phyloP scores from a whole-genome alignment of 345 rosid genomes.

The Euclidium syriacum region DNA sequence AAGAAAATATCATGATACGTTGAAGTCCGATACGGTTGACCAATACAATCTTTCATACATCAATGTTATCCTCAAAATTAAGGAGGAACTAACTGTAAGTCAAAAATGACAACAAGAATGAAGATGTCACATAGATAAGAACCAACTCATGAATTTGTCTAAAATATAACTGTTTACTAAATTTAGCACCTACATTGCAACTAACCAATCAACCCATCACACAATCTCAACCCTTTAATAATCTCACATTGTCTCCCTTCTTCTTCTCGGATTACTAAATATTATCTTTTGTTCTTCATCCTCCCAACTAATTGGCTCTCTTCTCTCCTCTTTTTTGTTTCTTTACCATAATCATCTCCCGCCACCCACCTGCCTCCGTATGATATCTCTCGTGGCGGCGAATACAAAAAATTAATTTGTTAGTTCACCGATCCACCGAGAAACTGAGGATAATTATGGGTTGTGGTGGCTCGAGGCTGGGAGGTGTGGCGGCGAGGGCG shows the following conservation, averaged over 20 bases:
- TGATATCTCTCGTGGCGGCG: conserved; percentile 15
- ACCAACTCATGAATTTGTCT: conserved; percentile 24
- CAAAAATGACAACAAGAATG: conserved; percentile 16
- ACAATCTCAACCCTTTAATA: conserved; percentile 26
- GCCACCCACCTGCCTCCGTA: conserved; percentile 6
- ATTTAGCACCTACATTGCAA: conserved; percentile 19
- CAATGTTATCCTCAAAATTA: conserved; percentile 2
- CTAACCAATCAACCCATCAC: conserved; percentile 14
- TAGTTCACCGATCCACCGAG: neutral
- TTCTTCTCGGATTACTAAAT: conserved; percentile 3
- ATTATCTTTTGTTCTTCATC: conserved; percentile 7
- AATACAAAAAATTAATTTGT: neutral
- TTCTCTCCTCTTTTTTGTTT: neutral
- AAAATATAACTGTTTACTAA: conserved; percentile 15
- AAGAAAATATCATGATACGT: neutral
- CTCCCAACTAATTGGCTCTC: neutral
- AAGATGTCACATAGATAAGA: conserved; percentile 14
- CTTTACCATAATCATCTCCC: neutral
- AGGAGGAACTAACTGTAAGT: neutral
- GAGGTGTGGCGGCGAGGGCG: conserved; percentile 5
- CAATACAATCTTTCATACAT: neutral
- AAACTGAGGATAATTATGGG: conserved; percentile 24
- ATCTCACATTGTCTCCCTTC: conserved; percentile 1
- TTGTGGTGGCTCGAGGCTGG: conserved; percentile 26
- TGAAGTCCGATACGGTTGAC: neutral